Conservation (phyloP, 2,329 filamentous ascomycete genomes). For the Incumbomyces lentus region DNA sequence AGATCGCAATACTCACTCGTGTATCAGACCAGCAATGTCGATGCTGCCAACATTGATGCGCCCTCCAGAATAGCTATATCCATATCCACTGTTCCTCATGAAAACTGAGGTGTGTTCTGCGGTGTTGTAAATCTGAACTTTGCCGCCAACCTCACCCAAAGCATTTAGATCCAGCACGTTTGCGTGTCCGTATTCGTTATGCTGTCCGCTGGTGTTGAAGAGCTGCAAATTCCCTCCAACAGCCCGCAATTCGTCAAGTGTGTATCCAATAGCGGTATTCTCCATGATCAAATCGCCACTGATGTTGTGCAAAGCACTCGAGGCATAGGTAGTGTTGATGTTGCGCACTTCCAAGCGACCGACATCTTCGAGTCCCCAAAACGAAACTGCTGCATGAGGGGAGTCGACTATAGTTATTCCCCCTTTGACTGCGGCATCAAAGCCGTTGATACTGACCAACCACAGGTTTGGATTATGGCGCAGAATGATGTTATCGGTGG, state of each 20-base stretch:
- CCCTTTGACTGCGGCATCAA: too few relatives aligned
- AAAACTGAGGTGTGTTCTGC: neutral
- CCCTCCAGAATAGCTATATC: neutral
- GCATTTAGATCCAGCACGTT: neutral
- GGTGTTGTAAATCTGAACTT: neutral
- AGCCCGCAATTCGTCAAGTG: neutral
- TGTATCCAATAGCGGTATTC: neutral
- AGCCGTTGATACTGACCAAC: too few relatives aligned
- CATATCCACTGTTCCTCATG: neutral
- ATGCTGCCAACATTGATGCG: too few relatives aligned
- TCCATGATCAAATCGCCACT: neutral
- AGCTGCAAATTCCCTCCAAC: neutral
- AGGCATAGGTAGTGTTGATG: neutral
- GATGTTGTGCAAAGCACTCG: neutral
- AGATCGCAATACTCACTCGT: too few relatives aligned
- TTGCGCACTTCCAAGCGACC: neutral
- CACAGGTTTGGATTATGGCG: too few relatives aligned
- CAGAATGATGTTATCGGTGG: too few relatives aligned
- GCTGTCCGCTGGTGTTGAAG: neutral
- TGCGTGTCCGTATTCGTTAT: neutral
- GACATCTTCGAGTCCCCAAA: neutral
- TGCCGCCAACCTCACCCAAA: neutral
- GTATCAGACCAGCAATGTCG: too few relatives aligned
- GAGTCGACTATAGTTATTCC: neutral
- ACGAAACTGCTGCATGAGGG: neutral